phyloP scores from a whole-genome alignment of 768 basidiomycete species.

The Mycena vitilis region DNA sequence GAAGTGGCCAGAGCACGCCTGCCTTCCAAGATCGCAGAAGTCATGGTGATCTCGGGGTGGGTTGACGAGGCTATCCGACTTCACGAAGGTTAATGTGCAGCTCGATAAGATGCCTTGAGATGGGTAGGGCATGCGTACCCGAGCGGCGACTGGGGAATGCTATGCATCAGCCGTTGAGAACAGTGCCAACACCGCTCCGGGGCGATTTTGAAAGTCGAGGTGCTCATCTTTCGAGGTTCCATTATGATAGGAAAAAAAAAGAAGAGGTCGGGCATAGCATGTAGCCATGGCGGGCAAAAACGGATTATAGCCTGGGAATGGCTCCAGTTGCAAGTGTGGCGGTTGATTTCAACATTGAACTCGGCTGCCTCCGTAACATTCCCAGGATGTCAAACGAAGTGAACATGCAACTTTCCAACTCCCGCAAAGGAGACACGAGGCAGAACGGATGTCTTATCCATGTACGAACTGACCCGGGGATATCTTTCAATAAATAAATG shows the following conservation, averaged over 20 bases:
- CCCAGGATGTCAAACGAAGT: background rate
- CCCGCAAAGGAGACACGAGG: background rate
- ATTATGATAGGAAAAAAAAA: too few species aligned
- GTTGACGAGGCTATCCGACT: background rate
- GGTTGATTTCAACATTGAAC: background rate
- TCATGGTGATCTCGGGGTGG: constrained; percentile 1
- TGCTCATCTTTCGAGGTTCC: too few species aligned
- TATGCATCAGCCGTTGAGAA: background rate
- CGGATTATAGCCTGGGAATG: too few species aligned
- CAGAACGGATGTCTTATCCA: background rate
- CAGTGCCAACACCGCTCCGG: too few species aligned
- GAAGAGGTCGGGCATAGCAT: too few species aligned
- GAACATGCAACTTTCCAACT: too few species aligned
- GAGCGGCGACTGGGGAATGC: background rate
- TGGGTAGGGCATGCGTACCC: background rate
- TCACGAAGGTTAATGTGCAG: background rate
- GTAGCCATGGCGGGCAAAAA: too few species aligned
- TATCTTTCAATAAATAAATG: background rate
- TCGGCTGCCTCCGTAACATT: background rate
- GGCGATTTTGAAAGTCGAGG: too few species aligned
- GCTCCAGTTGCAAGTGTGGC: background rate
- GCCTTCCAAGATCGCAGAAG: too few species aligned
- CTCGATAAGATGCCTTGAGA: background rate
- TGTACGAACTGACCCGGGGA: background rate
- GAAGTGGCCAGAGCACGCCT: too few species aligned